phyloP scores from a whole-genome alignment of 2,329 filamentous ascomycete species.

The Ceratocystis lukuohia region DNA sequence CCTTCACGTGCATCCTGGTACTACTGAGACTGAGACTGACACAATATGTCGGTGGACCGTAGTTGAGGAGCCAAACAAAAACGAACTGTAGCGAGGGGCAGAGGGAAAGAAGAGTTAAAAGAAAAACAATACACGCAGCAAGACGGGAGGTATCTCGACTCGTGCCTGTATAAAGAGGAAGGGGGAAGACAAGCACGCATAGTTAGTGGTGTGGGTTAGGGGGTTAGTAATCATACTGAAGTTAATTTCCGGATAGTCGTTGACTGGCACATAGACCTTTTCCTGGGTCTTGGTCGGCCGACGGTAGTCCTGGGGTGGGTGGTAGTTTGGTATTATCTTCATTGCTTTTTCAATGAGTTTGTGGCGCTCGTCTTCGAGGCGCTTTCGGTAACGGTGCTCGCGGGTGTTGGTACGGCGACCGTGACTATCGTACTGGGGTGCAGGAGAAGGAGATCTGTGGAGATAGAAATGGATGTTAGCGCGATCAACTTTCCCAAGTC shows the following conservation, averaged over 20 bases:
- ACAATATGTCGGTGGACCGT: constrained; percentile 2
- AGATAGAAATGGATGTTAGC: constrained; percentile 20
- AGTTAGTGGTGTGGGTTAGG: constrained; percentile 52
- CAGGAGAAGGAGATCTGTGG: constrained; percentile 76
- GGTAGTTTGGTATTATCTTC: constrained; percentile 99
- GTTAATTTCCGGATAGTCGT: constrained; percentile 99
- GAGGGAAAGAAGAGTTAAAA: constrained; percentile 8
- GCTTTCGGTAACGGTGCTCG: constrained; percentile 96
- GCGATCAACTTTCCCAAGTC: background rate
- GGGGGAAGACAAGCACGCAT: constrained; percentile 22
- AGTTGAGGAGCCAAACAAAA: constrained; percentile 21
- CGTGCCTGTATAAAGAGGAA: constrained; percentile 24
- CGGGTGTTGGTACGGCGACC: constrained; percentile 98
- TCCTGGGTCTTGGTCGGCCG: constrained; percentile 99
- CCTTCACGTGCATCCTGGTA: constrained; percentile 8
- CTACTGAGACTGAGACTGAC: background rate
- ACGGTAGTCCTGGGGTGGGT: constrained; percentile 95
- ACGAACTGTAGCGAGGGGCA: constrained; percentile 24
- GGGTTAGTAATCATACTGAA: constrained; percentile 99
- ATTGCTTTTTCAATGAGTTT: constrained; percentile 98
- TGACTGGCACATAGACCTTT: constrained; percentile 99
- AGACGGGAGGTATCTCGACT: constrained; percentile 21
- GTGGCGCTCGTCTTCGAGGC: constrained; percentile 94
- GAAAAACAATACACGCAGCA: constrained; percentile 21
- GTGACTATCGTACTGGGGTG: constrained; percentile 98